Conservation (phyloP, 2,329 filamentous ascomycete genomes). For the Trichoderma cornu-damae region DNA sequence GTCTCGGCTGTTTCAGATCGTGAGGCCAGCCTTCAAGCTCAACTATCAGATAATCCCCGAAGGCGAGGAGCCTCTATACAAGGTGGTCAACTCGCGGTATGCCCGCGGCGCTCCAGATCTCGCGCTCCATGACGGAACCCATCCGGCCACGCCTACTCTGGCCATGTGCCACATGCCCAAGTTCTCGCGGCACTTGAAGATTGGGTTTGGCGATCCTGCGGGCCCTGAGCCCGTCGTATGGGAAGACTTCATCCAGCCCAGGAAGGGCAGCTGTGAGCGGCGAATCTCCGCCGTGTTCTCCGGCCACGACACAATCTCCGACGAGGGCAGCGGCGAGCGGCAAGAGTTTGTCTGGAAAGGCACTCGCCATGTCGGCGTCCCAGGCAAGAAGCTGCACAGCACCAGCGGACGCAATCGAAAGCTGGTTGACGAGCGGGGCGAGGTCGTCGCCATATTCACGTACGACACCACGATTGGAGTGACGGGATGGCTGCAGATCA, state of each 20-base stretch:
- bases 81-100: conserved; percentile 12
- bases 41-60: conserved; percentile 9
- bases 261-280: conserved; percentile 11
- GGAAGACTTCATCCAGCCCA: conserved; percentile 22
- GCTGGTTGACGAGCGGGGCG: conserved; percentile 17
- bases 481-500: conserved; percentile 21
- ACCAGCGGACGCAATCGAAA: conserved; percentile 18
- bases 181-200: conserved; percentile 19
- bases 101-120: conserved; percentile 16
- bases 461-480: conserved; percentile 5
- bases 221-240: conserved; percentile 14
- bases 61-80: conserved; percentile 8
- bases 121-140: conserved; percentile 19
- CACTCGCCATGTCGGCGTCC: conserved; percentile 15
- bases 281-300: conserved; percentile 6
- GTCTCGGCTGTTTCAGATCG: conserved; percentile 7
- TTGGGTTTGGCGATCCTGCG: conserved; percentile 22
- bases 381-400: conserved; percentile 6
- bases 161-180: conserved; percentile 21
- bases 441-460: conserved; percentile 21
- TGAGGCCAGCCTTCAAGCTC: conserved; percentile 2
- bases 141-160: conserved; percentile 4
- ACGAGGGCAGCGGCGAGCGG: conserved; percentile 4
- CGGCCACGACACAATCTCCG: not conserved
- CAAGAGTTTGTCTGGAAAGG: conserved; percentile 21